These are phyloP conservation scores for Isoetes taiwanensis DNA, from an alignment of 75 land plant species.

Conservation along the genomic window DNA sequence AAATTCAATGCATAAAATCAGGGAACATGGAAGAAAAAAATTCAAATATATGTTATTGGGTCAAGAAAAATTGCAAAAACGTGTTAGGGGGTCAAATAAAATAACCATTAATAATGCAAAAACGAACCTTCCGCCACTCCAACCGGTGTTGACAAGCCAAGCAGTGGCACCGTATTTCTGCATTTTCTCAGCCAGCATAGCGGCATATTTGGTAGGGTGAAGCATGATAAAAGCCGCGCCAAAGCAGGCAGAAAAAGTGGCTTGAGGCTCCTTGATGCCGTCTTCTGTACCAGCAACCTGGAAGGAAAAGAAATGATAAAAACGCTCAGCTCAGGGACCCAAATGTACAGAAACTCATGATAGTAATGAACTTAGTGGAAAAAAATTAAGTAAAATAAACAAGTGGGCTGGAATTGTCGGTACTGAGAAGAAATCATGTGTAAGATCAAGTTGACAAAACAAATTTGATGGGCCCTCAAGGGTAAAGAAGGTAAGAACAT, in stretches of 20 bases:
- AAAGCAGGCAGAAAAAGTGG: slow-evolving; percentile 28
- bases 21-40: neutral
- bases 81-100: no score
- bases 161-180: slow-evolving; percentile 24
- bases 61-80: neutral
- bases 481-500: neutral
- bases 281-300: slow-evolving; percentile 32
- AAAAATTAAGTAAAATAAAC: no score
- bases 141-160: slow-evolving; percentile 32
- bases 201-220: slow-evolving; percentile 27
- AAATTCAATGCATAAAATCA: no score
- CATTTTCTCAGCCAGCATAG: slow-evolving; percentile 31
- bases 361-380: no score
- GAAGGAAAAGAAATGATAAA: neutral
- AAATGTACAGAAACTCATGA: no score
- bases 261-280: slow-evolving; percentile 21
- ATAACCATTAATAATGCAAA: no score
- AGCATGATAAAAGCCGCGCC: slow-evolving; percentile 31
- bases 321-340: no score
- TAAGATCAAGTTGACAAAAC: no score
- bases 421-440: no score
- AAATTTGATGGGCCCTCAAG: no score
- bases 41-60: neutral
- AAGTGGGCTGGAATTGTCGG: no score
- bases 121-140: slow-evolving; percentile 28